Evolutionary conservation across 768 basidiomycete species (phyloP), one percentile per base, ranked within the genome.

Genomic region (Mycena filopes): DNA sequence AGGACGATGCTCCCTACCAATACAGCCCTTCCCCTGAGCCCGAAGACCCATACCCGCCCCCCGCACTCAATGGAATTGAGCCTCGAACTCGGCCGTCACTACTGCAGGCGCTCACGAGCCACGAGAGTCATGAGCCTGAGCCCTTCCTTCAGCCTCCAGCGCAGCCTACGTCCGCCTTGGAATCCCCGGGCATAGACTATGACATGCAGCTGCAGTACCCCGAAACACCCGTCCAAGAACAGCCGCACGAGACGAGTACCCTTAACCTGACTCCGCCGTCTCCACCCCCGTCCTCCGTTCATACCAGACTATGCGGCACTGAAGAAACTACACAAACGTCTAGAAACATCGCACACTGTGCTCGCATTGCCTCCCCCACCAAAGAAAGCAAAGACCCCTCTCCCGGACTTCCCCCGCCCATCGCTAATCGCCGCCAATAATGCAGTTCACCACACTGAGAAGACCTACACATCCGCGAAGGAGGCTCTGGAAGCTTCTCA

Each of bases 1-100:
- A 76, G 45, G 71, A 77, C 25, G 74, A 74, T 45, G 48, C 67
- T 2, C 49, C 57, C 6, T 78, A 79, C 55, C 74, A 72, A 13
- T 63, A 69, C 41, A 67, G 71, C 28, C 71, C 70, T 33, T 71
- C 75, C 33, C 57, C 67, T 21, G 72, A 74, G 29, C 65, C 59
- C 45, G 55, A 66, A 28, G 71, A 74, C 26, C 64, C 57, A 40
- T 41, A 56, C 46, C 6, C 46, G 10, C 47, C 18, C 13, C 46
- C 51, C 46, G 26, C 40, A 20, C 55, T 16, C 12, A 45, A 48
- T 48, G 50, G 18, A 13, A 20, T 33, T 4, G 62, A 56, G 54
- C 46, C 33, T 33, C 53, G 55, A 45, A 70, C 56, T 7, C 23
- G 65, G 41, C 69, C 69, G 23, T 60, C 66, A 12, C 31, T 70